Base-by-base conservation (phyloP, 2,329 filamentous ascomycete genomes). In the Amphichorda felina region DNA sequence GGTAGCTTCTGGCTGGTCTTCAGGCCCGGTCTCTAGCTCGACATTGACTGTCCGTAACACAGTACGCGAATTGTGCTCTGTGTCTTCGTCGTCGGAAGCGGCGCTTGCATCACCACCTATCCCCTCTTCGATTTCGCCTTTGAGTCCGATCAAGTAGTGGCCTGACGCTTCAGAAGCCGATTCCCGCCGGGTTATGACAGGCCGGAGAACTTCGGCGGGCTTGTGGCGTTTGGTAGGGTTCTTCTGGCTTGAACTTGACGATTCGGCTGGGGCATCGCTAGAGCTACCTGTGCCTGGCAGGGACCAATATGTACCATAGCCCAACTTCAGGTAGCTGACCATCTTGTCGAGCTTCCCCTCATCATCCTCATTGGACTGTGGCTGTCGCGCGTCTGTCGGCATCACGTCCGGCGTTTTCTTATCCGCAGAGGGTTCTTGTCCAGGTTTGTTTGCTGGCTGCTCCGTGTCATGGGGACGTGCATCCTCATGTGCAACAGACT, bases 291-390 rank as follows among this genome's bases (percentile, higher is more conserved):
- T 38, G 17, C 55, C 25, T 15, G 11, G 14, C 5, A 76, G 48
- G 11, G 67, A 65, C 75, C 75, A 80, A 44, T 78, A 75, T n/a
- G 72, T 78, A 19, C 75, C 75, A 43, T 80, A 80, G 4, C 75
- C 75, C 34, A 80, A 56, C 47, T 77, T 83, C 35, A 84, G 63
- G 46, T 76, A 81, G 43, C 68, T 71, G 48, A 79, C 68, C 45
- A 79, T 64, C 38, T 64, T 74, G 45, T 72, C 67, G 41, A 73
- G 54, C 15, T 60, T 60, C 8, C 59, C 56, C 19, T 56, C 56
- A 4, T 61, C 58, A 6, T 46, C 42, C 18, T 50, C 50, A 4
- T 38, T 7, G 36, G 9, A 6, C 42, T 28, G 35, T 14, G 15
- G 13, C 33, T 16, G 18, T 34, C 15, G 17, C 29, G 32, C 17